A percentile compares a stretch with the other conserved stretches of the same genome.
Evolutionary conservation across 2,329 filamentous ascomycete genomes (phyloP).

Genomic region (Zasmidium citrigriseum): DNA sequence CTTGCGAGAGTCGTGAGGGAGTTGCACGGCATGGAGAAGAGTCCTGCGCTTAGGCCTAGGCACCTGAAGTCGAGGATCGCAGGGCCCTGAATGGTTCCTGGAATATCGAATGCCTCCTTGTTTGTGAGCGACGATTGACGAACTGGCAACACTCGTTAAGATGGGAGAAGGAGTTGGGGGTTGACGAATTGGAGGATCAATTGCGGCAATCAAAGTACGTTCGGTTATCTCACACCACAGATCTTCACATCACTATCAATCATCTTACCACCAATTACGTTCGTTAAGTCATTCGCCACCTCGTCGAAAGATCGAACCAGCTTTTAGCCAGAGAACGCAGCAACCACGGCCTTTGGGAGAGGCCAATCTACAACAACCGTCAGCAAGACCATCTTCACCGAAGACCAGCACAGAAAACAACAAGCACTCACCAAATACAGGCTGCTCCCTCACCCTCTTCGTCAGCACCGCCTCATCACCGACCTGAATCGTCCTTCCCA

Average conservation of each 20-base stretch:
- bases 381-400: background rate
- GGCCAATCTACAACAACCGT: conserved; percentile 6
- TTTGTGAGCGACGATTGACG: too few species aligned
- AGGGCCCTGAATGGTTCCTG: background rate
- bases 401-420: background rate
- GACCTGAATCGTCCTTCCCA: conserved; percentile 33
- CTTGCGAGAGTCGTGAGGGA: background rate
- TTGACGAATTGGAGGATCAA: too few species aligned
- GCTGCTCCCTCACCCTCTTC: conserved; percentile 39
- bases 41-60: background rate
- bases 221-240: background rate
- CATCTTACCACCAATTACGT: background rate
- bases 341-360: conserved; percentile 10
- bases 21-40: background rate
- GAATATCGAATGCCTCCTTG: too few species aligned
- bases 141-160: too few species aligned
- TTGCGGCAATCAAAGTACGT: too few species aligned
- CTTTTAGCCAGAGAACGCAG: conserved; percentile 9
- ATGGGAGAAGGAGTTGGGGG: too few species aligned
- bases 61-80: background rate
- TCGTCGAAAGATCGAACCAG: background rate
- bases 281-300: too few species aligned
- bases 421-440: conserved; percentile 42
- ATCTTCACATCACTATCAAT: background rate
- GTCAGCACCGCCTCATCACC: conserved; percentile 42